phyloP scores from a whole-genome alignment of 345 rosid genomes.

The Physaria fendleri region DNA sequence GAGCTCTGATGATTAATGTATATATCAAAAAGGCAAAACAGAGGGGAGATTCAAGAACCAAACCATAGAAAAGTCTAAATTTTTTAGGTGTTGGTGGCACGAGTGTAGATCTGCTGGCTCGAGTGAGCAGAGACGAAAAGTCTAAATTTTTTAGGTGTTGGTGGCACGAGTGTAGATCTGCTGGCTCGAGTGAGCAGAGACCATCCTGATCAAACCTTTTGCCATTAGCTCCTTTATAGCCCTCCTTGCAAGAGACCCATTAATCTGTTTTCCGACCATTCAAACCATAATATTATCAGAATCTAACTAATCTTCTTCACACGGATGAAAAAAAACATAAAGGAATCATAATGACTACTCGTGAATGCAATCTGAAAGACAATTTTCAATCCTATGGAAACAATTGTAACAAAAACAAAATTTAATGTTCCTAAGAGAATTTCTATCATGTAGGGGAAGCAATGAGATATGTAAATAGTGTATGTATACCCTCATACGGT shows the following conservation, averaged over 20 bases:
- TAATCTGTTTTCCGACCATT: slow-evolving; percentile 29
- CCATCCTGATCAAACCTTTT: slow-evolving; percentile 56
- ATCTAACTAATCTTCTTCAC: neutral
- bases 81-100: slow-evolving; percentile 51
- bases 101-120: slow-evolving; percentile 66
- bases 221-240: slow-evolving; percentile 70
- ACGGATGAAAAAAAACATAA: neutral
- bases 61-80: neutral
- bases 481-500: slow-evolving; percentile 62
- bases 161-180: slow-evolving; percentile 67
- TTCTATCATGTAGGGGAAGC: neutral
- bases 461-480: neutral
- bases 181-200: slow-evolving; percentile 53
- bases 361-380: neutral
- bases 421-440: neutral
- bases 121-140: slow-evolving; percentile 45
- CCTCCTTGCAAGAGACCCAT: slow-evolving; percentile 50
- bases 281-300: neutral
- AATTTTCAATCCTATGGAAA: neutral
- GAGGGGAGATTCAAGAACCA: neutral
- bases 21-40: slow-evolving; percentile 12
- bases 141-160: slow-evolving; percentile 35
- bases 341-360: no score
- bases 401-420: neutral
- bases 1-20: slow-evolving; percentile 21